These are phyloP conservation scores for Globisporangium recalcitrans DNA, from an alignment of 352 stramenopile genomes.

Conservation along the genomic window DNA sequence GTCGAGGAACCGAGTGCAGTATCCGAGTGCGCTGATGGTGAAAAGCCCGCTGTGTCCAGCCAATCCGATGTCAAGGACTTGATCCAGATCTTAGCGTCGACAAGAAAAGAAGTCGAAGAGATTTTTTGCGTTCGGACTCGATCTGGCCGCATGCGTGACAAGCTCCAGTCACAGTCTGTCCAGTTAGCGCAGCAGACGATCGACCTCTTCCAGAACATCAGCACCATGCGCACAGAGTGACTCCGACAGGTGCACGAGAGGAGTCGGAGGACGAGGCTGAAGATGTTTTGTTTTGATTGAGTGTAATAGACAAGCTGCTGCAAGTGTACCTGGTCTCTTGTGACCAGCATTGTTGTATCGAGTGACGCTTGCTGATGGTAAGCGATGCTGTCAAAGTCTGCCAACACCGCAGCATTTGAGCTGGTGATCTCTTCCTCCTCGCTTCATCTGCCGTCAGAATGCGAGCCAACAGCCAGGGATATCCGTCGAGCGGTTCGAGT, in stretches of 20 bases:
- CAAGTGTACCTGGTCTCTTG: background rate
- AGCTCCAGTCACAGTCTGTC: slow-evolving; percentile 56
- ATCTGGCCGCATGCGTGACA: slow-evolving; percentile 65
- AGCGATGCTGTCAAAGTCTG: background rate
- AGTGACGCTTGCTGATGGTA: background rate
- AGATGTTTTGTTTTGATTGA: background rate
- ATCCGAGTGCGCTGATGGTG: background rate
- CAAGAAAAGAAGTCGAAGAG: slow-evolving; percentile 26
- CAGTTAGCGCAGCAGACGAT: slow-evolving; percentile 53
- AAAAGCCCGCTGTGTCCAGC: slow-evolving; percentile 18
- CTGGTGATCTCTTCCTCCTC: too few relatives aligned
- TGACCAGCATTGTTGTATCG: background rate
- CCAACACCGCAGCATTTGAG: background rate
- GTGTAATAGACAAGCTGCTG: background rate
- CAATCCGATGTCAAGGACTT: slow-evolving; percentile 44
- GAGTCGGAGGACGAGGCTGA: background rate
- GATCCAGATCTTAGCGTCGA: slow-evolving; percentile 56
- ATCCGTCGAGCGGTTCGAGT: slow-evolving; percentile 33
- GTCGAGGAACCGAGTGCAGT: slow-evolving; percentile 5
- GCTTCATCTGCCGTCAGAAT: too few relatives aligned
- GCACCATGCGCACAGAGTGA: slow-evolving; percentile 28
- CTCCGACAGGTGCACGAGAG: background rate
- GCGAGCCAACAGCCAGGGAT: slow-evolving; percentile 27
- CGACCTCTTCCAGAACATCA: slow-evolving; percentile 62
- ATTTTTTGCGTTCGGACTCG: slow-evolving; percentile 46